Base-by-base conservation (phyloP, 345 rosid genomes). In the Rhodamnia argentea region DNA sequence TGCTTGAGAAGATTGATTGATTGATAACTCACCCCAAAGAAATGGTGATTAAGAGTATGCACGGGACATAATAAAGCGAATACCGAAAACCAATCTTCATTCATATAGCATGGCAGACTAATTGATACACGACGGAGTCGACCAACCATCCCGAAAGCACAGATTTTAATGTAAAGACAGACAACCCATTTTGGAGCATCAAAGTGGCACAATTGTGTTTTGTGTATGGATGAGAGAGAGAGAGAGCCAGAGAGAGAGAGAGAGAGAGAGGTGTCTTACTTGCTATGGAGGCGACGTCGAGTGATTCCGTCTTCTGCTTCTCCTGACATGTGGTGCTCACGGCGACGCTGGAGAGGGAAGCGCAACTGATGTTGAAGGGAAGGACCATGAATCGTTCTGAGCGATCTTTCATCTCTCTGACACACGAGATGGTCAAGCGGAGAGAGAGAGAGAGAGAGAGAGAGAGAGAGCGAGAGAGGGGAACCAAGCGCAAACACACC, bases 351-450 rank as follows among this genome's bases (percentile, higher is more conserved):
- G 87, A 83, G 55, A 86, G 85, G 52, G 91, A 89, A 52, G 53
- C 83, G 55, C 91, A 89, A n/a, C 88, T 86, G 42, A 70, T 15
- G 82, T 82, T 58, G 82, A 89, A 87, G 11, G 91, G 91, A 84
- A 87, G 86, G 53, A 89, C 75, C 12, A 84, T 86, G 6, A 82
- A 87, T 84, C 89, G 84, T 54, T 87, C 90, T 83, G 59, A 62
- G 10, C 75, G 83, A 23, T 83, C 85, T 40, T 60, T 85, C 87
- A 85, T 83, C n/a, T 24, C 52, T 40, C 59, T 47, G 27, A n/a
- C 75, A 6, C 56, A 20, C 54, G 27, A 84, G 81, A 14, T 56
- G 9, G 7, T n/a, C 83, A 23, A 85, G 51, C 13, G 20, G 44
- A 55, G 58, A n/a, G 54, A 2, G 52, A 23, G 27, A 50, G 22